phyloP scores from a whole-genome alignment of 2,329 filamentous ascomycete species.

The Colletotrichum euphorbiae region DNA sequence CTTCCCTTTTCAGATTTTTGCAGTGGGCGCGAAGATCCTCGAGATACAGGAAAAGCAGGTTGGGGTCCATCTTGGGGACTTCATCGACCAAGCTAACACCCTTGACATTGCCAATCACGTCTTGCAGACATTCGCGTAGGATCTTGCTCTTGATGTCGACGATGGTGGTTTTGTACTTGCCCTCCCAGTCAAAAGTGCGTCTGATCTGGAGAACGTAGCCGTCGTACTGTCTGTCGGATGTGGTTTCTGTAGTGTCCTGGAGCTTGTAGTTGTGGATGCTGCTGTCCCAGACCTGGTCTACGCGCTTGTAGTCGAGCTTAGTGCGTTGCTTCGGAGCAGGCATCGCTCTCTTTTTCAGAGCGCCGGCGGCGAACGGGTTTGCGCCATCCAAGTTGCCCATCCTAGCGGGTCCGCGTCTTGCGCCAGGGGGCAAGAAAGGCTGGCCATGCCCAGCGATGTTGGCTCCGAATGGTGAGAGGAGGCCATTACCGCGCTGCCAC shows the following conservation, averaged over 20 bases:
- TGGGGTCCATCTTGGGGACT: conserved; percentile 77
- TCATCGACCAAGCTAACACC: conserved; percentile 85
- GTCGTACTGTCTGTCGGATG: conserved; percentile 70
- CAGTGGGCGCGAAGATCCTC: conserved; percentile 77
- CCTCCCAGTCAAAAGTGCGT: conserved; percentile 85
- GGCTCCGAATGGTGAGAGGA: background rate
- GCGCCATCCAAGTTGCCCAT: background rate
- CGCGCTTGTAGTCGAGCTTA: conserved; percentile 59
- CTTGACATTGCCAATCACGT: conserved; percentile 81
- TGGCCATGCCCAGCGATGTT: background rate
- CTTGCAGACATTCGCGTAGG: conserved; percentile 76
- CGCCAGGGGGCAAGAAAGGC: background rate
- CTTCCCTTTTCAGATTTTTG: conserved; percentile 72
- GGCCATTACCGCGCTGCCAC: background rate
- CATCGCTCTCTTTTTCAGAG: background rate
- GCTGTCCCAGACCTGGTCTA: conserved; percentile 67
- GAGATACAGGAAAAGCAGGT: conserved; percentile 80
- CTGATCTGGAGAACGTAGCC: conserved; percentile 87
- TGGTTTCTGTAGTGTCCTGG: conserved; percentile 63
- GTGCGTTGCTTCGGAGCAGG: background rate
- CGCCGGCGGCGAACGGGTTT: background rate
- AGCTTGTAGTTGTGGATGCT: conserved; percentile 64
- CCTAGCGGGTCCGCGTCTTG: background rate
- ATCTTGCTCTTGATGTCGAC: conserved; percentile 89
- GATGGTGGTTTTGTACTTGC: conserved; percentile 77